Evolutionary conservation across 345 rosid genomes (phyloP).

Genomic region (Diplotaxis tenuifolia): DNA sequence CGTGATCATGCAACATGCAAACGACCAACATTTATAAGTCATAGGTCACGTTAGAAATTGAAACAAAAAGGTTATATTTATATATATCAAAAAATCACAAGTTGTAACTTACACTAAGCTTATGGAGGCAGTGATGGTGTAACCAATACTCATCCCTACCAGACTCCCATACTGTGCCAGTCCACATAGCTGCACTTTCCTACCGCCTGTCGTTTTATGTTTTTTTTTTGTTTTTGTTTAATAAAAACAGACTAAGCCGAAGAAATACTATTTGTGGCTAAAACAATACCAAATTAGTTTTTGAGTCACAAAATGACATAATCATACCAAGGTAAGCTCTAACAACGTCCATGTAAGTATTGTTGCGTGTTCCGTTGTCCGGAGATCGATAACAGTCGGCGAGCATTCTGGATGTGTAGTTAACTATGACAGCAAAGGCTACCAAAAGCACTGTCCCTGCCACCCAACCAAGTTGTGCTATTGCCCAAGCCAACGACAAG

Average conservation of each 20-base stretch:
- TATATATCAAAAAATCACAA: too few species aligned
- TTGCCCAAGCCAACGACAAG: conserved; percentile 78
- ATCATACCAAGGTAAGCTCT: conserved; percentile 60
- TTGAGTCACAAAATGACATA: neutral
- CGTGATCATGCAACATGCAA: too few species aligned
- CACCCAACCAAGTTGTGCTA: conserved; percentile 87
- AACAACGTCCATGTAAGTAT: conserved; percentile 81
- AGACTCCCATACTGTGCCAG: conserved; percentile 74
- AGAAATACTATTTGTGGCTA: neutral
- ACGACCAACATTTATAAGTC: too few species aligned
- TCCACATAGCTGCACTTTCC: conserved; percentile 62
- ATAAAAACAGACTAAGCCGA: neutral
- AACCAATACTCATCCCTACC: conserved; percentile 63
- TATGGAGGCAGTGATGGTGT: conserved; percentile 87
- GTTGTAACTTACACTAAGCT: conserved; percentile 79
- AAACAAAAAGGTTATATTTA: too few species aligned
- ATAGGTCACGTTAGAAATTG: too few species aligned
- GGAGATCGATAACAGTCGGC: conserved; percentile 62
- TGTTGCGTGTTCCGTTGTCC: conserved; percentile 69
- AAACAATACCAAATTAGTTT: neutral
- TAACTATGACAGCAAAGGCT: conserved; percentile 63
- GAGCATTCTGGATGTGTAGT: conserved; percentile 68
- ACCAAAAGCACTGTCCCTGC: conserved; percentile 60
- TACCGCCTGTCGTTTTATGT: conserved; percentile 46
- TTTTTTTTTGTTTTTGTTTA: neutral